These are phyloP conservation scores for Kodamaea sp. DNA, from an alignment of 1,139 yeast species.

Conservation along the genomic window DNA sequence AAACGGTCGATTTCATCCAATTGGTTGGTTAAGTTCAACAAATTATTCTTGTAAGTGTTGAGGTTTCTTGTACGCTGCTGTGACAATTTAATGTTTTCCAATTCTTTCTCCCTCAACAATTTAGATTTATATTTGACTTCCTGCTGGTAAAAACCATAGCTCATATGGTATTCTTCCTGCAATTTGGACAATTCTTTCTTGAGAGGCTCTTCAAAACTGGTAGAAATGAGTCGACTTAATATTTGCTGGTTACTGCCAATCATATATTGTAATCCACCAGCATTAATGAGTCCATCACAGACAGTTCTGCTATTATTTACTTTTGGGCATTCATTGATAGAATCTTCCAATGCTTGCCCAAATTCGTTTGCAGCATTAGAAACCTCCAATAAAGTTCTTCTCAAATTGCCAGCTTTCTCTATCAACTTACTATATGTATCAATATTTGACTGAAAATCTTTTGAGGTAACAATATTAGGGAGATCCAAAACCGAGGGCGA, in stretches of 20 bases:
- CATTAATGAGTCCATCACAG: conserved; percentile 63
- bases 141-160: conserved; percentile 52
- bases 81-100: conserved; percentile 53
- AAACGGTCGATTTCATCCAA: conserved; percentile 75
- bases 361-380: conserved; percentile 68
- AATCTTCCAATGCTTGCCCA: conserved; percentile 64
- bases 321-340: conserved; percentile 52
- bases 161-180: conserved; percentile 32
- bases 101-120: conserved; percentile 52
- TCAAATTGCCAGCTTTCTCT: conserved; percentile 49
- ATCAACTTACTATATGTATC: conserved; percentile 47
- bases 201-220: conserved; percentile 57
- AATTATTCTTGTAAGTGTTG: conserved; percentile 58
- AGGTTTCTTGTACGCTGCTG: conserved; percentile 58
- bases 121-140: conserved; percentile 50
- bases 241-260: conserved; percentile 77
- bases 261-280: conserved; percentile 76
- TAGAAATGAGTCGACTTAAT: conserved; percentile 52
- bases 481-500: conserved; percentile 55
- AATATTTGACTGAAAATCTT: conserved; percentile 51
- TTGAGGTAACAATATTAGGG: conserved; percentile 55
- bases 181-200: conserved; percentile 40
- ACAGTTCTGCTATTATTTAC: conserved; percentile 63
- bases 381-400: conserved; percentile 46
- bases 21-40: conserved; percentile 64